Evolutionary conservation across 1,284 basidiomycete genomes (phyloP).

Genomic region (Microbotryomycetes sp.): DNA sequence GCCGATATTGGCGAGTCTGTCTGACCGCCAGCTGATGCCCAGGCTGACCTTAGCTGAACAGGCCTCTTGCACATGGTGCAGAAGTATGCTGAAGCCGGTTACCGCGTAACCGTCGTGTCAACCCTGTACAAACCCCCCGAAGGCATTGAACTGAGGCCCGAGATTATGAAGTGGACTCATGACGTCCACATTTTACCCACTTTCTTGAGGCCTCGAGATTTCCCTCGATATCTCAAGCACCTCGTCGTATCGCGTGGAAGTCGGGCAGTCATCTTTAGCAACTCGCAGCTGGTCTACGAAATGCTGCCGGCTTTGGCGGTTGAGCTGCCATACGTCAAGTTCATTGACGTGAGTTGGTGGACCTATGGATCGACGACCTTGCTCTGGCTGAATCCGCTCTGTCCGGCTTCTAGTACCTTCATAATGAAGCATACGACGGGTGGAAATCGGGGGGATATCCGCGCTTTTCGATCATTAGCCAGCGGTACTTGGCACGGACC

Average conservation of each 20-base stretch:
- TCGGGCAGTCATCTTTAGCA: constrained; percentile 22
- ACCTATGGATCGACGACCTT: background rate
- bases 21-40: background rate
- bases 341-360: constrained; percentile 22
- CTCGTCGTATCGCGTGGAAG: constrained; percentile 17
- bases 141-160: constrained; percentile 26
- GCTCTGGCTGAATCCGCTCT: background rate
- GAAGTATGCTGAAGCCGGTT: constrained; percentile 24
- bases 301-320: constrained; percentile 29
- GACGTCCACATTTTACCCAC: constrained; percentile 28
- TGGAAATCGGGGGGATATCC: constrained; percentile 33
- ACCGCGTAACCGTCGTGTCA: constrained; percentile 28
- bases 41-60: background rate
- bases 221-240: constrained; percentile 28
- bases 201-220: constrained; percentile 25
- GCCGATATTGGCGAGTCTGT: constrained; percentile 19
- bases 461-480: constrained; percentile 27
- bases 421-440: constrained; percentile 31
- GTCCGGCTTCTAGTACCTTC: constrained; percentile 19
- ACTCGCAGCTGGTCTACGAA: constrained; percentile 28
- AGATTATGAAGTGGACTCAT: constrained; percentile 30
- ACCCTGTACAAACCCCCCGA: constrained; percentile 27
- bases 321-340: constrained; percentile 26
- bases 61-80: constrained; percentile 29
- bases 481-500: constrained; percentile 31